These are phyloP conservation scores for Eucalyptus polybractea DNA, from an alignment of 345 rosid species.

Conservation along the genomic window DNA sequence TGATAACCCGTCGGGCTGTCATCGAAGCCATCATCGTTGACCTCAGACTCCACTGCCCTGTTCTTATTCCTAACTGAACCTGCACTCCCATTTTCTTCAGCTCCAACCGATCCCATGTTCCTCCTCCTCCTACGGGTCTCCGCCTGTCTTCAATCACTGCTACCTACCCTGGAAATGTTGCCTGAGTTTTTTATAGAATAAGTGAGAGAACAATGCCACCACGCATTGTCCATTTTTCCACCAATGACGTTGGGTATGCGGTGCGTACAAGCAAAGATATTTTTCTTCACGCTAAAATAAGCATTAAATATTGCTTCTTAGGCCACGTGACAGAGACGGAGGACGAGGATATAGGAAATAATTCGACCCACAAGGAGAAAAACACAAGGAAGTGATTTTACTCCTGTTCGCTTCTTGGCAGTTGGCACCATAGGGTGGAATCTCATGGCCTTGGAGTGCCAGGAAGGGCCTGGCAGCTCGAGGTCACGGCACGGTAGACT, in stretches of 20 bases:
- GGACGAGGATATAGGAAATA: neutral
- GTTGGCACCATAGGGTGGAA: neutral
- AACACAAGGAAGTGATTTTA: neutral
- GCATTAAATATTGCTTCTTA: conserved; percentile 4
- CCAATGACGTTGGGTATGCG: neutral
- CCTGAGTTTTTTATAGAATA: neutral
- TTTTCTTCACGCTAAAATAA: neutral
- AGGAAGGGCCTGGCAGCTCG: neutral
- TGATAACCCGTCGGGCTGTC: conserved; percentile 6
- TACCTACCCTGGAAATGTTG: neutral
- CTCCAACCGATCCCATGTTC: conserved; percentile 18
- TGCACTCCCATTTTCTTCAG: conserved; percentile 32
- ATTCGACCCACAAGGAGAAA: neutral
- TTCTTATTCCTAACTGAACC: conserved; percentile 56
- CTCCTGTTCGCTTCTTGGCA: neutral
- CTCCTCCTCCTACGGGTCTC: conserved; percentile 1
- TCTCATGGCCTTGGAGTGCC: neutral
- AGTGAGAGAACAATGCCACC: neutral
- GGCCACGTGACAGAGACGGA: neutral
- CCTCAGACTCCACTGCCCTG: conserved; percentile 51
- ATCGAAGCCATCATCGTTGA: conserved; percentile 4
- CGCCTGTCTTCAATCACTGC: neutral
- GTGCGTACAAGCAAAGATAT: neutral
- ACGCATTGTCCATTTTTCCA: neutral
- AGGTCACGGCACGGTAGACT: neutral